Conservation (phyloP, 129 eudicot genomes). For the Oenanthe sinensis region DNA sequence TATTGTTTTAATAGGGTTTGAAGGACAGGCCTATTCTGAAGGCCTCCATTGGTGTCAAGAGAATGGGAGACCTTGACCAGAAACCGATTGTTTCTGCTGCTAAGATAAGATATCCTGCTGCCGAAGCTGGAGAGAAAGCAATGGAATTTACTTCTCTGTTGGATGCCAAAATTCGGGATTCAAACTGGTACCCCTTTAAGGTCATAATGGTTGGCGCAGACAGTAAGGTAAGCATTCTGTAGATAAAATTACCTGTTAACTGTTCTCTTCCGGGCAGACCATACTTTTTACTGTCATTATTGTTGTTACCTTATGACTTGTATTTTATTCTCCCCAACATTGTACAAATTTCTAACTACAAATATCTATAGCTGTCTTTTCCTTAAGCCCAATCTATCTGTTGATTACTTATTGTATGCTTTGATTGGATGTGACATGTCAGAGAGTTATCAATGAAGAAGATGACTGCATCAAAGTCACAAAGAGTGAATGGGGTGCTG, state of each 20-base stretch:
- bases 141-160: conserved; percentile 41
- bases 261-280: neutral
- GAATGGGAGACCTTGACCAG: conserved; percentile 61
- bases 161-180: conserved; percentile 49
- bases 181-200: conserved; percentile 83
- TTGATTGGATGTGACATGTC: conserved; percentile 9
- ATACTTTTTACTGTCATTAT: neutral
- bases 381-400: neutral
- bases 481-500: conserved; percentile 20
- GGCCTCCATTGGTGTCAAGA: conserved; percentile 44
- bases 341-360: neutral
- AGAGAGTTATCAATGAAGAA: conserved; percentile 41
- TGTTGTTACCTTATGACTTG: neutral
- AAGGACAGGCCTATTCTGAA: conserved; percentile 14
- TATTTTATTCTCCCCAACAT: neutral
- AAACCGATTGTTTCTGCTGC: conserved; percentile 37
- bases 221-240: conserved; percentile 19
- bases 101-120: conserved; percentile 32
- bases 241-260: neutral
- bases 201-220: conserved; percentile 20
- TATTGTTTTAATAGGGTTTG: conserved; percentile 30
- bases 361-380: neutral
- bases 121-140: conserved; percentile 41
- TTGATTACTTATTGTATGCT: neutral
- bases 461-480: conserved; percentile 24